A percentile compares a stretch with the other conserved stretches of the same genome.
Conservation (phyloP, 371 early-diverging fungal species). For the Mortierella sp. region DNA sequence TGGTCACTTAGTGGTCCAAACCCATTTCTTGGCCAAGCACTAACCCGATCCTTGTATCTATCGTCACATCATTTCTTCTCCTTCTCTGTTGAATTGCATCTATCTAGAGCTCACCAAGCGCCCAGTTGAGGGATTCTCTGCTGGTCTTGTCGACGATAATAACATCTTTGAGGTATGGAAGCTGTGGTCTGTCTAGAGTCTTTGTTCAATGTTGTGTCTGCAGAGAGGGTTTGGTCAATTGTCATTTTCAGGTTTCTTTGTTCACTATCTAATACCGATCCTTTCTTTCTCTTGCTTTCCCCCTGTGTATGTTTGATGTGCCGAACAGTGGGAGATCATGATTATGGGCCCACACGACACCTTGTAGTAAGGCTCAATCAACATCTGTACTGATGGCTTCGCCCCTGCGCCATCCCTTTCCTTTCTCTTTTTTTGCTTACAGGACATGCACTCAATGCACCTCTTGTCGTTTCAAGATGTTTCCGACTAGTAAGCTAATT, state of each 20-base stretch:
- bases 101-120: conserved; percentile 71
- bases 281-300: not conserved
- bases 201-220: conserved; percentile 13
- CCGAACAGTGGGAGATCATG: conserved; percentile 85
- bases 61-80: not conserved
- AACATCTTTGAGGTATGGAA: conserved; percentile 80
- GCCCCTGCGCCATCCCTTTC: not conserved
- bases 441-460: not conserved
- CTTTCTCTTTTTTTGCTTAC: not conserved
- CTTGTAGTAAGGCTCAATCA: conserved; percentile 72
- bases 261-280: not conserved
- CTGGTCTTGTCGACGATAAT: conserved; percentile 75
- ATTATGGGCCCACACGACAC: conserved; percentile 94
- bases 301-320: not conserved
- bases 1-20: not conserved
- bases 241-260: not conserved
- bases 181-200: not conserved
- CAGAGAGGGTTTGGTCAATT: not conserved
- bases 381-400: not conserved
- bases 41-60: too few relatives aligned
- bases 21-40: not conserved
- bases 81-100: not conserved
- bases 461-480: conserved; percentile 15
- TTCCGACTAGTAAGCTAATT: not conserved
- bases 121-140: conserved; percentile 88